Percentiles rank a stretch among this genome's conserved stretches.
phyloP scores from a whole-genome alignment of 805 yeast species.

The Yarrowia sp. region DNA sequence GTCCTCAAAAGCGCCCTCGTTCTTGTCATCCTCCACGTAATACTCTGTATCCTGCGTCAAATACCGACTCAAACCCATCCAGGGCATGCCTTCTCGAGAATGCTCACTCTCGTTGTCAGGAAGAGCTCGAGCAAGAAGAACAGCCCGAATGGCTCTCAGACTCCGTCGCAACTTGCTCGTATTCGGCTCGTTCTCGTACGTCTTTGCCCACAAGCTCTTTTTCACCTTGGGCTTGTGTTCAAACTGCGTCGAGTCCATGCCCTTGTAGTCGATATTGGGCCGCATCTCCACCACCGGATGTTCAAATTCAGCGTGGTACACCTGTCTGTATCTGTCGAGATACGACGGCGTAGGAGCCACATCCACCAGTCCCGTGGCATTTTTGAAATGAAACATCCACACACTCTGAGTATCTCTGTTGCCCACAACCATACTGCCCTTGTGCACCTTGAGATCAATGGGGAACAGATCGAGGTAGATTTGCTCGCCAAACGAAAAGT shows the following conservation, averaged over 20 bases:
- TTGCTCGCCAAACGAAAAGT: constrained; percentile 41
- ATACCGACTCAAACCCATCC: constrained; percentile 84
- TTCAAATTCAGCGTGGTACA: constrained; percentile 55
- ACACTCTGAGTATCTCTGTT: constrained; percentile 79
- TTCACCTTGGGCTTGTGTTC: constrained; percentile 20
- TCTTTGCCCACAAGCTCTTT: constrained; percentile 30
- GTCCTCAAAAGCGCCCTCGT: constrained; percentile 58
- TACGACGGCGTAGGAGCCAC: constrained; percentile 56
- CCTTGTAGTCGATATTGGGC: constrained; percentile 72
- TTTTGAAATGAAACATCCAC: constrained; percentile 64
- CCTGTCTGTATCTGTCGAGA: constrained; percentile 64
- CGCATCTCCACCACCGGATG: constrained; percentile 66
- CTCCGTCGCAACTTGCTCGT: constrained; percentile 11
- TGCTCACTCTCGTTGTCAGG: constrained; percentile 13
- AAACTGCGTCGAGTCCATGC: constrained; percentile 42
- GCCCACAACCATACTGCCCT: constrained; percentile 80
- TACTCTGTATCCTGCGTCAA: constrained; percentile 51
- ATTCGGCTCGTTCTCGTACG: constrained; percentile 28
- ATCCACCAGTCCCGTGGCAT: constrained; percentile 66
- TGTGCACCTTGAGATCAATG: constrained; percentile 61
- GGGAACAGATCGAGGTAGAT: constrained; percentile 59
- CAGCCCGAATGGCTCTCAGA: constrained; percentile 20
- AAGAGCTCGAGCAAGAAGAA: constrained; percentile 12
- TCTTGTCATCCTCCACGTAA: constrained; percentile 49
- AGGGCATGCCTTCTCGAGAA: constrained; percentile 46